Base-by-base conservation (phyloP, 495 filamentous ascomycete genomes). In the Immersiella caudata region DNA sequence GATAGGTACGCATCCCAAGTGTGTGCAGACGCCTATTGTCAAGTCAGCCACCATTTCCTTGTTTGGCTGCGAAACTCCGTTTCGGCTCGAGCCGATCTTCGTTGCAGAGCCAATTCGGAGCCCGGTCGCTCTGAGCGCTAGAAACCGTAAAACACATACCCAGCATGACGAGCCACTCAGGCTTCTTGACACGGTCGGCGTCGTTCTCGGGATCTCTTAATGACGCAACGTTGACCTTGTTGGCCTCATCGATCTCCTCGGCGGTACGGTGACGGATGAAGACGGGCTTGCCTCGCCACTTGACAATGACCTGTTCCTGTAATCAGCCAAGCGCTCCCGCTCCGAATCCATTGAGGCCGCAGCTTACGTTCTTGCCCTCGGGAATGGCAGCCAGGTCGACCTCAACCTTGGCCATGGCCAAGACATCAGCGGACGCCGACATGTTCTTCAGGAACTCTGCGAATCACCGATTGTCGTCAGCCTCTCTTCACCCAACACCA, bases 211-310 rank as follows among this genome's bases (percentile, higher is more conserved):
- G 96, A 81, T 99, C 95, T 81, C 96, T 88, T 73, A 99, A 83
- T 64, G 83, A 76, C 74, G 90, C 80, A 82, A 94, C 88, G 73
- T 93, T 88, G 74, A 89, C 85, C 64, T 85, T 80, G 77, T 93
- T 89, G 80, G 93, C 93, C 81, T 94, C 91, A 66, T 89, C 84
- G 82, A 96, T 96, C 83, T 96, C 93, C 68, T 84, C 85, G 72
- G 84, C 78, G 70, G 96, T 99, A 71, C 96, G 93, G 89, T 99
- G 96, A 79, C 96, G 94, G 88, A 99, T 93, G 87, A 99, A 98
- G 80, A 99, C 92, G 79, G 96, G 96, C 89, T 99, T 99, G 77
- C 96, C 96, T 83, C 96, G 90, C 96, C 96, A 99, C 86, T 99
- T 99, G 87, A 99, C 94, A 81, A 98, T 96, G 79, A 98, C 91